Percentiles rank a stretch among this genome's conserved stretches.
Conservation (phyloP, 1,139 yeast genomes). For the Protomyces pachydermus region DNA sequence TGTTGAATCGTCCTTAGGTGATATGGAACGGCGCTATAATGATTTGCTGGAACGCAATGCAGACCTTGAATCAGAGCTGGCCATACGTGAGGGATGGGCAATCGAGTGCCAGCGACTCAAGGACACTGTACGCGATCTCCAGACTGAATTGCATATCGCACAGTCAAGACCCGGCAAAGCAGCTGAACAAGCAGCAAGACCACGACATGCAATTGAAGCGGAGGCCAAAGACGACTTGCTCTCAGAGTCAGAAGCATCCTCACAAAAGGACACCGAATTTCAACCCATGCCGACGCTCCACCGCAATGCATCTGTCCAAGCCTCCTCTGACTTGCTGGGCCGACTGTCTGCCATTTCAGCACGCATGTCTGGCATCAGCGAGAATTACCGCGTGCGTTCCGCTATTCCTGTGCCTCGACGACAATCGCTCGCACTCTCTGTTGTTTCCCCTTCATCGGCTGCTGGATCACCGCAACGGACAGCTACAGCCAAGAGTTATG, state of each 20-base stretch:
- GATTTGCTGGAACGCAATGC: conserved; percentile 39
- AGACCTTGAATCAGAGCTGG: conserved; percentile 39
- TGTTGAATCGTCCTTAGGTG: conserved; percentile 36
- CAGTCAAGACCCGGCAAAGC: neutral
- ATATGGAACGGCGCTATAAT: conserved; percentile 38
- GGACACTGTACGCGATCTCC: conserved; percentile 40
- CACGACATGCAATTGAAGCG: neutral
- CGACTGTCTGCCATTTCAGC: neutral
- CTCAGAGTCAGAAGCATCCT: neutral
- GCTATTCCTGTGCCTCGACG: neutral
- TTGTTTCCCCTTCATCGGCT: neutral
- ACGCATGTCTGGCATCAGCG: neutral
- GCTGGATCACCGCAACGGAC: neutral
- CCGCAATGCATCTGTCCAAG: neutral
- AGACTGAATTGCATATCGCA: conserved; percentile 37
- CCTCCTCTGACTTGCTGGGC: neutral
- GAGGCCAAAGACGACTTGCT: neutral
- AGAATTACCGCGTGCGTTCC: neutral
- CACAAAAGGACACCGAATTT: neutral
- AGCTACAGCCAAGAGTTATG: neutral
- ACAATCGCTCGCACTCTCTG: neutral
- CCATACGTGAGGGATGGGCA: conserved; percentile 35
- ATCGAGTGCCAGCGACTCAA: conserved; percentile 40
- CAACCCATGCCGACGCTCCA: neutral
- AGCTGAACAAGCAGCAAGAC: neutral